A percentile compares a stretch with the other conserved stretches of the same genome.
phyloP scores from a whole-genome alignment of 176 grass and related monocot genomes.

The Puya raimondii region DNA sequence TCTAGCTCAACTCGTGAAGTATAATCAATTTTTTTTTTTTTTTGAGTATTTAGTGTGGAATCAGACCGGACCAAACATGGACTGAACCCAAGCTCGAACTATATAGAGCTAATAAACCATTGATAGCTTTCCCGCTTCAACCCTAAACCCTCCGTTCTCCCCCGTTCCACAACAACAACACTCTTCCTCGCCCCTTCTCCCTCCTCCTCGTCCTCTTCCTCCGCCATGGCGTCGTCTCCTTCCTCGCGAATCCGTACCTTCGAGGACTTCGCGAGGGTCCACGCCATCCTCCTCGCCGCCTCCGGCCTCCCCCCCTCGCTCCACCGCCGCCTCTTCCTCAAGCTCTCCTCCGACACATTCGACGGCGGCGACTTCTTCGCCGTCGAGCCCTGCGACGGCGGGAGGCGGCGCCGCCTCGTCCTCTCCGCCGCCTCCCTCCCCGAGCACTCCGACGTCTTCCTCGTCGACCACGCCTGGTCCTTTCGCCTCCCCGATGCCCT shows the following conservation, averaged over 20 bases:
- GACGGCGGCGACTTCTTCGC: constrained; percentile 72
- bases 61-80: too few species aligned
- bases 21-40: too few species aligned
- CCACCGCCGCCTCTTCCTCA: constrained; percentile 57
- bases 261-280: constrained; percentile 59
- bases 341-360: constrained; percentile 77
- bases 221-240: constrained; percentile 15
- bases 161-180: too few species aligned
- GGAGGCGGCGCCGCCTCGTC: constrained; percentile 51
- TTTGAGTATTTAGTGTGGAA: too few species aligned
- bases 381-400: constrained; percentile 52
- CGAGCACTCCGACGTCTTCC: constrained; percentile 66
- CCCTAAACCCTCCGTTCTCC: constrained; percentile 12
- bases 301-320: constrained; percentile 51
- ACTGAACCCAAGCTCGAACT: too few species aligned
- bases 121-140: too few species aligned
- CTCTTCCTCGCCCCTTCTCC: background rate
- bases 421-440: constrained; percentile 24
- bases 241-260: constrained; percentile 31
- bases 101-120: too few species aligned
- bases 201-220: background rate
- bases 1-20: too few species aligned
- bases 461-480: constrained; percentile 89
- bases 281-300: constrained; percentile 57
- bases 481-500: constrained; percentile 80